Percentiles rank a stretch among this genome's conserved stretches.
Conservation (phyloP, 495 filamentous ascomycete species). For the Tuber microsphaerosporum region DNA sequence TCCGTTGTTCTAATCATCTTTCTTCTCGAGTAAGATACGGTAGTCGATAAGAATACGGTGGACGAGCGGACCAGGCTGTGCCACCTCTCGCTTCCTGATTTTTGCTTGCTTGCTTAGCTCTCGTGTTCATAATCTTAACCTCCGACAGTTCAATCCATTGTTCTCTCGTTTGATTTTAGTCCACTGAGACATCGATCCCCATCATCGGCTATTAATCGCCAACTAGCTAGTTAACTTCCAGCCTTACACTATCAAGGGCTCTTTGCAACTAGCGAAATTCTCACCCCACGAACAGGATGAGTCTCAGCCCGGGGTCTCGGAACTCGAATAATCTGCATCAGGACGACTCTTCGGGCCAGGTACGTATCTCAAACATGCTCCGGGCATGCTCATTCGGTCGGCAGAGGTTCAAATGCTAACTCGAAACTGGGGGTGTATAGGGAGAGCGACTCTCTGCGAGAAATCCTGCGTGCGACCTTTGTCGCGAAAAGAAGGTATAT, state of each 20-base stretch:
- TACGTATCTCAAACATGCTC: not conserved
- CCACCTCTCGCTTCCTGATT: not conserved
- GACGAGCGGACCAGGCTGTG: not conserved
- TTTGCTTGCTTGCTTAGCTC: not conserved
- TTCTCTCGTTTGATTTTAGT: not conserved
- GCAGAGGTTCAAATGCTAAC: not conserved
- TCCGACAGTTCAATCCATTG: not conserved
- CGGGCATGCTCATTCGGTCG: not conserved
- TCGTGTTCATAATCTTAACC: not conserved
- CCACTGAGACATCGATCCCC: not conserved
- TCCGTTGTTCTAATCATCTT: not conserved
- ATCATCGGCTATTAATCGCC: not conserved
- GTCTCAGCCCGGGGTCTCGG: not conserved
- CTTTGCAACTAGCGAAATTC: not conserved
- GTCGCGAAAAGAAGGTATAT: conserved; percentile 40
- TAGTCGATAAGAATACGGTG: not conserved
- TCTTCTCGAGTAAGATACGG: not conserved
- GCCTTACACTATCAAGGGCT: not conserved
- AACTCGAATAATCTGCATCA: not conserved
- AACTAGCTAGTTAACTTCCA: not conserved
- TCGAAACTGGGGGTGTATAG: not conserved
- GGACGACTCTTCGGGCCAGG: conserved; percentile 1
- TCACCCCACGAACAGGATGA: not conserved
- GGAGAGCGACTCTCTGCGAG: conserved; percentile 32
- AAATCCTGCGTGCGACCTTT: conserved; percentile 39